Base-by-base conservation (phyloP, 768 basidiomycete species). In the Russula vinacea region DNA sequence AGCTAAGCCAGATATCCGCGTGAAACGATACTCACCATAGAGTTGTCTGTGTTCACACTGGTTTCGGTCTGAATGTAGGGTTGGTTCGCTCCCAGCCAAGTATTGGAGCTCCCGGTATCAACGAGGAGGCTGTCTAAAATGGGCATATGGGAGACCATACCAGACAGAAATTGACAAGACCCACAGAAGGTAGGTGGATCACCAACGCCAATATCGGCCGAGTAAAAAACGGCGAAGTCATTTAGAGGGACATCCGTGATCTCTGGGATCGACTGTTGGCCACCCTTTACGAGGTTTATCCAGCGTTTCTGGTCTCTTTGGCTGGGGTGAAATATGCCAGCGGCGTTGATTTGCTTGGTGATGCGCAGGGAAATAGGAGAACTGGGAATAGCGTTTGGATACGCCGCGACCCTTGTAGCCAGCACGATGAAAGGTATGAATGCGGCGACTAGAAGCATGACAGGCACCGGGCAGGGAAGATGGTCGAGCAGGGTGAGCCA, bases 71-170 rank as follows among this genome's bases (percentile, higher is more conserved):
- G 62, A 22, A 71, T 71, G 69, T 85, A 89, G 2, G 72, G 19
- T n/a, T 69, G 74, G 14, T 33, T 67, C 37, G 87, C 84, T 24
- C 87, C 86, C 50, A 89, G 76, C 86, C 87, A 89, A 24, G 86
- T 88, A 75, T 87, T 88, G n/a, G 87, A 86, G 73, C 84, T 85
- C 39, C 84, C 84, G 4, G 86, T 85, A 70, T 87, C 86, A 58
- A 88, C 75, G 57, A 88, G 70, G 55, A 89, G 78, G 3, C 70
- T 56, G 71, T 83, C 85, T 87, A 22, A 26, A 11, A 22, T 33
- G 8, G 49, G 40, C 35, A 47, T 22, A 47, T 22, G 22, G 56
- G 56, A 11, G 50, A 44, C 62, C 40, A 67, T 24, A 5, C 10
- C 19, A 22, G 47, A 33, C 7, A 13, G 10, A 8, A 22, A 56